Evolutionary conservation across 345 rosid species (phyloP).

Genomic region (Salix arbutifolia): DNA sequence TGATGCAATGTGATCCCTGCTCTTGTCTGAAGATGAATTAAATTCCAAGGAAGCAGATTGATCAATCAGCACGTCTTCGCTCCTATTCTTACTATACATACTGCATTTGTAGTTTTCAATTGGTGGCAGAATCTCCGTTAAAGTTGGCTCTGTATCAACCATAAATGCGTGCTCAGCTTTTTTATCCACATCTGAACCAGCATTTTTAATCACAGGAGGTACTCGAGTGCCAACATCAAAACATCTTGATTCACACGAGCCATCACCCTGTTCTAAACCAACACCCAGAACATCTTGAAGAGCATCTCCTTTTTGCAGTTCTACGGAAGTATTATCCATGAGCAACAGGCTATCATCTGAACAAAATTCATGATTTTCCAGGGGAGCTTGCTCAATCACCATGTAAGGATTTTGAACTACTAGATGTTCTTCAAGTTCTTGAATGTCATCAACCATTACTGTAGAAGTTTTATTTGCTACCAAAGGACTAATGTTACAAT

Average conservation of each 20-base stretch:
- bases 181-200: constrained; percentile 4
- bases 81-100: constrained; percentile 7
- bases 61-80: constrained; percentile 17
- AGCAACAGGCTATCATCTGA: constrained; percentile 17
- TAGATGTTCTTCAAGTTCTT: constrained; percentile 23
- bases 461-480: constrained; percentile 21
- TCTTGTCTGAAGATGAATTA: constrained; percentile 14
- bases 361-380: constrained; percentile 5
- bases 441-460: constrained; percentile 18
- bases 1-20: constrained; percentile 19
- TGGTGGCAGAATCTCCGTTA: constrained; percentile 5
- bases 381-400: constrained; percentile 24
- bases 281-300: constrained; percentile 8
- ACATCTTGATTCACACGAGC: constrained; percentile 16
- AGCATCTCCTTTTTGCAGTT: constrained; percentile 11
- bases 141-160: constrained; percentile 8
- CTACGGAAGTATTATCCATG: constrained; percentile 22
- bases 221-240: not conserved
- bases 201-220: not conserved
- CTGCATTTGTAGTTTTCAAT: constrained; percentile 19
- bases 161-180: constrained; percentile 5
- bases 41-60: constrained; percentile 25
- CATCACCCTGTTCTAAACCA: constrained; percentile 13
- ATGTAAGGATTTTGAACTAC: constrained; percentile 24
- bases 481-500: constrained; percentile 5